phyloP scores from a whole-genome alignment of 805 yeast species.

The Starmerella potacharoeniae region DNA sequence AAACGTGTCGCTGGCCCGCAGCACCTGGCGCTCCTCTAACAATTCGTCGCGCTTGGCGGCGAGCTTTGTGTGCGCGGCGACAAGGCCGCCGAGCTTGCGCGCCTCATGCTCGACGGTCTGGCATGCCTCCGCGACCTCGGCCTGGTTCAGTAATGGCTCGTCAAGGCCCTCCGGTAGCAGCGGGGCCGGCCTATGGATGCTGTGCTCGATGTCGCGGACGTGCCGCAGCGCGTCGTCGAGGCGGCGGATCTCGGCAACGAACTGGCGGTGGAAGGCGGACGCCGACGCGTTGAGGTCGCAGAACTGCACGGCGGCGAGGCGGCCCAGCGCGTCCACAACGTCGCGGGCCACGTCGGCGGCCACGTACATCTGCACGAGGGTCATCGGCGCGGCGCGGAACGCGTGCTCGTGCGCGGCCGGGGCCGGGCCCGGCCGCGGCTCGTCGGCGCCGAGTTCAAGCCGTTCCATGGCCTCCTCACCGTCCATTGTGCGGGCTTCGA shows the following conservation, averaged over 20 bases:
- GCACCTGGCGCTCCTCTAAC: constrained; percentile 58
- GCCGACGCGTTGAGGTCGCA: constrained; percentile 73
- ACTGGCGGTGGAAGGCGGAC: constrained; percentile 75
- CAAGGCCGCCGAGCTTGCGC: constrained; percentile 56
- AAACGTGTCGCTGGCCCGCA: constrained; percentile 37
- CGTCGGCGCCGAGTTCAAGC: neutral
- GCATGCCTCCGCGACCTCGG: constrained; percentile 59
- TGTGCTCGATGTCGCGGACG: constrained; percentile 12
- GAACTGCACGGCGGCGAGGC: constrained; percentile 72
- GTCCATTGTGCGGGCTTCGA: neutral
- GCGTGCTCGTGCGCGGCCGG: constrained; percentile 15
- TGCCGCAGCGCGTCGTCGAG: constrained; percentile 58
- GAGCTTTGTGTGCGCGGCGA: constrained; percentile 54
- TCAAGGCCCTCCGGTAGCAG: constrained; percentile 1
- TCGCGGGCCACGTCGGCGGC: constrained; percentile 84
- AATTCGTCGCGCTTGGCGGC: constrained; percentile 48
- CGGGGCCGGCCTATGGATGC: neutral
- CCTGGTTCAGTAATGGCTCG: constrained; percentile 29
- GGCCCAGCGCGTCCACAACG: constrained; percentile 70
- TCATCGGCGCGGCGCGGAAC: constrained; percentile 88
- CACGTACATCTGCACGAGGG: constrained; percentile 78
- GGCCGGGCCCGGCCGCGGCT: neutral
- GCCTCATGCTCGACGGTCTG: constrained; percentile 56
- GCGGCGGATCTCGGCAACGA: constrained; percentile 73
- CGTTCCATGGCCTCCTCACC: constrained; percentile 2